Evolutionary conservation across 148 eudicot genomes (phyloP).

Genomic region (Camellia sinensis): DNA sequence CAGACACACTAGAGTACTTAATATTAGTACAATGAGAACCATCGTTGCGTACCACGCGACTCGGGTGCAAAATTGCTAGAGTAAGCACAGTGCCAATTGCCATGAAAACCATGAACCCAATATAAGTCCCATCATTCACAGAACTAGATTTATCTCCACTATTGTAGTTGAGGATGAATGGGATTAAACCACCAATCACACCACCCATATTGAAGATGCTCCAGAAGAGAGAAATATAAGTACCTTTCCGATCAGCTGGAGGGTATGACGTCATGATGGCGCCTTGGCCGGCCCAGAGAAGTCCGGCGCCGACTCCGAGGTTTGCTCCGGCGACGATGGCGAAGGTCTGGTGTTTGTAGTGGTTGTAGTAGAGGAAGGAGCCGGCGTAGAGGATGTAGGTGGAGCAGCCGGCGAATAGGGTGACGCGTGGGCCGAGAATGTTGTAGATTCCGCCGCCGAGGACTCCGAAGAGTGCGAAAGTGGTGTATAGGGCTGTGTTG

Average conservation of each 20-base stretch:
- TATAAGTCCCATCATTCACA: slow-evolving; percentile 87
- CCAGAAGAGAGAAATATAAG: slow-evolving; percentile 82
- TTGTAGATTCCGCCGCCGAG: slow-evolving; percentile 94
- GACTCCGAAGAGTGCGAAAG: slow-evolving; percentile 77
- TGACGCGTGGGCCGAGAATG: slow-evolving; percentile 67
- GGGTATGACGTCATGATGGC: slow-evolving; percentile 97
- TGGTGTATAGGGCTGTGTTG: slow-evolving; percentile 82
- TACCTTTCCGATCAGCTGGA: slow-evolving; percentile 56
- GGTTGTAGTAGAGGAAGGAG: slow-evolving; percentile 78
- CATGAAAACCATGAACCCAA: slow-evolving; percentile 93
- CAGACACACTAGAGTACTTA: slow-evolving; percentile 61
- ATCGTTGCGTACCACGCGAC: slow-evolving; percentile 69
- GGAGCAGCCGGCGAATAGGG: slow-evolving; percentile 70
- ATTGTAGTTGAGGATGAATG: slow-evolving; percentile 59
- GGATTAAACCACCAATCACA: slow-evolving; percentile 88
- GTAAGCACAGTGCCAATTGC: slow-evolving; percentile 57
- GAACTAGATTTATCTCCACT: slow-evolving; percentile 52
- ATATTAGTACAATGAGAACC: slow-evolving; percentile 66
- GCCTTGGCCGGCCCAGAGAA: slow-evolving; percentile 93
- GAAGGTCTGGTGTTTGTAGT: slow-evolving; percentile 54
- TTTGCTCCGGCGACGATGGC: slow-evolving; percentile 66
- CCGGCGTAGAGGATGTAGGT: slow-evolving; percentile 75
- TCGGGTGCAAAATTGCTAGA: slow-evolving; percentile 63
- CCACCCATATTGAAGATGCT: slow-evolving; percentile 90
- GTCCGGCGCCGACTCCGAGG: slow-evolving; percentile 82